Percentiles rank a stretch among this genome's conserved stretches.
Conservation (phyloP, 2,329 filamentous ascomycete genomes). For the Ophioceras dolichostomum region DNA sequence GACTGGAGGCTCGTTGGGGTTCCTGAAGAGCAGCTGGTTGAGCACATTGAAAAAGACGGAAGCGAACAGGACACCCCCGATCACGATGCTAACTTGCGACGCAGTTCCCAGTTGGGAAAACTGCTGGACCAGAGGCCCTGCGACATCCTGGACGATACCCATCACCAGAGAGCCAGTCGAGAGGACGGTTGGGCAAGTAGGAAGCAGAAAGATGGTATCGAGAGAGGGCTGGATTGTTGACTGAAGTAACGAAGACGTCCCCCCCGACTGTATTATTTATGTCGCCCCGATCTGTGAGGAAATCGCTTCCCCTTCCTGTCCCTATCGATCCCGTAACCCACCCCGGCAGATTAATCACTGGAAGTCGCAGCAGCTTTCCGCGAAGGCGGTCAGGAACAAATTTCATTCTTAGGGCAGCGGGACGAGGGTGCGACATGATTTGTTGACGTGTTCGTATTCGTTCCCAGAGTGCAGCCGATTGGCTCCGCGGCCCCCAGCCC, state of each 20-base stretch:
- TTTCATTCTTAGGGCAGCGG: no score
- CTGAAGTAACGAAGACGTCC: not conserved
- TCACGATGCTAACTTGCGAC: conserved; percentile 32
- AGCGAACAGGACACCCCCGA: conserved; percentile 32
- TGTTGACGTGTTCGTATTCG: no score
- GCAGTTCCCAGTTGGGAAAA: conserved; percentile 33
- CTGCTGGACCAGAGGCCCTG: conserved; percentile 36
- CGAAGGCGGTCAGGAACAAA: no score
- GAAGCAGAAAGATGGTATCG: not conserved
- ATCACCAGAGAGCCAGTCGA: conserved; percentile 19
- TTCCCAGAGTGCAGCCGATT: no score
- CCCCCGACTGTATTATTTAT: no score
- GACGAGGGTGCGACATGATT: no score
- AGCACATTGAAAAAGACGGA: conserved; percentile 68
- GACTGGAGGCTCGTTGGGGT: conserved; percentile 67
- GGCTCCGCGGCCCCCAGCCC: no score
- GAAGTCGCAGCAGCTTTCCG: no score
- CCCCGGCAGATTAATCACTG: no score
- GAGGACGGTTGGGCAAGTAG: not conserved
- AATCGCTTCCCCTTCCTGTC: no score
- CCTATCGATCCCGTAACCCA: no score
- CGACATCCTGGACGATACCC: conserved; percentile 42
- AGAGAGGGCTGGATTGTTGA: not conserved
- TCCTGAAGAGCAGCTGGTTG: conserved; percentile 68
- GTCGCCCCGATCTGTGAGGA: no score